These are phyloP conservation scores for Nicotiana sylvestris DNA, from an alignment of 257 asterid genomes.

Conservation along the genomic window DNA sequence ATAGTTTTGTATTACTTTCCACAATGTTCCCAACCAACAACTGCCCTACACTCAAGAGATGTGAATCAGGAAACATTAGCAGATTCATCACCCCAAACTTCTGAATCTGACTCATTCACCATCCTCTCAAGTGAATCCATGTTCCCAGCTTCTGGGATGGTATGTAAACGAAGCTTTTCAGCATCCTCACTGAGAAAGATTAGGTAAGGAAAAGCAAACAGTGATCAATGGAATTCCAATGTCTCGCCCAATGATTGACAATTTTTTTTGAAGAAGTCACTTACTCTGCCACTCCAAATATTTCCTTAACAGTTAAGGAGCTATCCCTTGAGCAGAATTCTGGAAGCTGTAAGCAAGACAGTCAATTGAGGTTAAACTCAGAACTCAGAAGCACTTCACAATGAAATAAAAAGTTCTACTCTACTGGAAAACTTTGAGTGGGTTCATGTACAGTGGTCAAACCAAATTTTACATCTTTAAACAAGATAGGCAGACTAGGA, in stretches of 20 bases:
- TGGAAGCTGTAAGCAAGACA: slow-evolving; percentile 50
- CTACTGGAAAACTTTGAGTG: background rate
- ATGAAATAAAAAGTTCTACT: background rate
- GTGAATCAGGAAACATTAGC: slow-evolving; percentile 33
- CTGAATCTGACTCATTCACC: slow-evolving; percentile 58
- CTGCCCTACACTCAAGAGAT: background rate
- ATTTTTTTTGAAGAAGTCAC: slow-evolving; percentile 27
- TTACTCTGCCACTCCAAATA: slow-evolving; percentile 94
- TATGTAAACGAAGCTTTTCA: slow-evolving; percentile 77
- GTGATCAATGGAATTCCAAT: slow-evolving; percentile 6
- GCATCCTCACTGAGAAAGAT: slow-evolving; percentile 76
- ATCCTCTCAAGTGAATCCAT: slow-evolving; percentile 75
- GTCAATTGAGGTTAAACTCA: background rate
- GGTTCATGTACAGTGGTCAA: background rate
- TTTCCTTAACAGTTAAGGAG: slow-evolving; percentile 76
- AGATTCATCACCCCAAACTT: slow-evolving; percentile 30
- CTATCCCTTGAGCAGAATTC: slow-evolving; percentile 82
- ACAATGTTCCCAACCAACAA: background rate
- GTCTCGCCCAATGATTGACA: background rate
- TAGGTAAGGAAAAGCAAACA: background rate
- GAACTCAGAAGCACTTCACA: background rate
- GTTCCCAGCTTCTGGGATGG: slow-evolving; percentile 73
- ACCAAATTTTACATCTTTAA: slow-evolving; percentile 1
- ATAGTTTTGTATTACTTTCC: background rate
- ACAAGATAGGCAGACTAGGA: background rate